Evolutionary conservation across 352 stramenopile species (phyloP), one percentile per base, ranked within the genome.

Genomic region (Globisporangium paddicum): DNA sequence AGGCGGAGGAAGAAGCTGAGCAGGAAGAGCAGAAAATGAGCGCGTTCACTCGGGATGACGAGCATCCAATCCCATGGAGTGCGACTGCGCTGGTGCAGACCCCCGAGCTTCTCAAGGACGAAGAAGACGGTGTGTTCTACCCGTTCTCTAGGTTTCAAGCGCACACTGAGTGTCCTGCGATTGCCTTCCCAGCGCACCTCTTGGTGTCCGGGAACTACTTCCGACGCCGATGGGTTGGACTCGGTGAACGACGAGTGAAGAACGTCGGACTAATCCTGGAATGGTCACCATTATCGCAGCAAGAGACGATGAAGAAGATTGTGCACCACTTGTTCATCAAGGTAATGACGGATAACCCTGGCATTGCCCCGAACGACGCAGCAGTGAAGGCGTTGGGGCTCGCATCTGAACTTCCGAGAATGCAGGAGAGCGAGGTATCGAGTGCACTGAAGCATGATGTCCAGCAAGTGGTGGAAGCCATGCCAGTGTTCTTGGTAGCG

Each of bases 11-110:
- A 60, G 85, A 94, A 73, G 83, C 82, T n/a, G 84, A 96, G 63
- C 85, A 95, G 48, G 86, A 95, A 55, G 87, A 96, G 53, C 86
- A 96, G 56, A 94, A 96, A 61, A 96, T 96, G 89, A 96, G 84
- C 50, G 83, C 84, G 34, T 97, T 94, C 62, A 92, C 86, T 14
- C 85, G 88, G 48, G 86, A 96, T 58, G 88, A 96, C 34, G 88
- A 96, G 60, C 78, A 93, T 46, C 87, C 85, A 21, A 88, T 93
- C 30, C 84, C 86, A 13, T 97, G 89, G 89, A 76, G 63, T 8
- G 69, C 84, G 0, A 64, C 52, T 13, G 63, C 87, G 32, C 62
- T 95, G 19, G 62, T 65, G 14, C 51, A 64, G n/a, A 14, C 57
- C 9, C 62, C 57, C 2, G 35, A 46, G 13, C 26, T 50, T 2